Conservation (phyloP, 805 yeast species). For the Yamadazyma scolyti region DNA sequence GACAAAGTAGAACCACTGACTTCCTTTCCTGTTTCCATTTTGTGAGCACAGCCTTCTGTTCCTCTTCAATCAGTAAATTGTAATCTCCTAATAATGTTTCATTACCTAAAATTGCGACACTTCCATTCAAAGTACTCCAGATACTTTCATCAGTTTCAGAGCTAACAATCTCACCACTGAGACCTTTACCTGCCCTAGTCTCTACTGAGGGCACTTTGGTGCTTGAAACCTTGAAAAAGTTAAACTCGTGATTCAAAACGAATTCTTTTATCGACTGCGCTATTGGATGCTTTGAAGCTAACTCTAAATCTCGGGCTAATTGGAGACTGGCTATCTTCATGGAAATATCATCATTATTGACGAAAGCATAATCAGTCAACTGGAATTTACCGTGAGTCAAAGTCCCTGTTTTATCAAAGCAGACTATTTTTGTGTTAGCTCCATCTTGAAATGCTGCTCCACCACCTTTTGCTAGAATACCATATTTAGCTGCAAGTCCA, state of each 20-base stretch:
- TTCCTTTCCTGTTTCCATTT: constrained; percentile 63
- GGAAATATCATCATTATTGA: constrained; percentile 10
- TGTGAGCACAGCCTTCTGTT: constrained; percentile 29
- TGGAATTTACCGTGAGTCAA: constrained; percentile 62
- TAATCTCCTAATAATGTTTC: constrained; percentile 54
- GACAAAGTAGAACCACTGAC: constrained; percentile 57
- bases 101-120: constrained; percentile 52
- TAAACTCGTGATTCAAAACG: constrained; percentile 12
- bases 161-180: constrained; percentile 40
- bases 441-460: constrained; percentile 83
- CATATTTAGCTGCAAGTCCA: constrained; percentile 73
- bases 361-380: constrained; percentile 48
- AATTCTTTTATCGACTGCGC: constrained; percentile 51
- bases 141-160: constrained; percentile 14
- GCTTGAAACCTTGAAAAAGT: constrained; percentile 15
- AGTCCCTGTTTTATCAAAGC: constrained; percentile 81
- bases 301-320: constrained; percentile 55
- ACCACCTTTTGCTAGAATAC: constrained; percentile 75
- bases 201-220: constrained; percentile 45
- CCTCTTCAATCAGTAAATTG: constrained; percentile 33
- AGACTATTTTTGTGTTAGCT: constrained; percentile 55
- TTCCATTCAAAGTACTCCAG: constrained; percentile 33
- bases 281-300: constrained; percentile 65
- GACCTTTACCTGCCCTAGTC: constrained; percentile 60
- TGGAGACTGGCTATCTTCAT: constrained; percentile 33